Evolutionary conservation across 352 stramenopile species (phyloP), one percentile per base, ranked within the genome.

Genomic region (Thraustotheca clavata): DNA sequence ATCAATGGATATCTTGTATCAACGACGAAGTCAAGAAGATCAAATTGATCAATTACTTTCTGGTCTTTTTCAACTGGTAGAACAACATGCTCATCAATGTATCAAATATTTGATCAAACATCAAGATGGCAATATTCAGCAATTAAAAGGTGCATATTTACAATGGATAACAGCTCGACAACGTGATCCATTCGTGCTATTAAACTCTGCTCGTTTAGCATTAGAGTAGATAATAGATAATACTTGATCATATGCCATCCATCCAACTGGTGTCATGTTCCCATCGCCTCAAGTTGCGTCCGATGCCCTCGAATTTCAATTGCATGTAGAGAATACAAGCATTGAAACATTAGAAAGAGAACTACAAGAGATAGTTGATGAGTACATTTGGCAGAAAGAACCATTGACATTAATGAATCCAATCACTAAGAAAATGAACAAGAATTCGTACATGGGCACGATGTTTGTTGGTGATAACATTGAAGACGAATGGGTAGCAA

Each of bases 401-500:
- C 59, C 59, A 27, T 39, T 63, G 18, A 20, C n/a, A 22, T 49
- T 67, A 0, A 26, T 14, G 6, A 59, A 27, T 9, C 16, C 14
- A 31, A 50, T 33, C n/a, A 39, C 49, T 38, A 36, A 33, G 12
- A 22, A 41, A 32, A 27, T 24, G 22, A 22, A n/a, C 11, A 38
- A 16, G 31, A 59, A 12, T 8, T 24, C 26, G 9, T 34, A 59
- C 3, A 9, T 12, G 18, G 76, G 75, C 12, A 33, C 71, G 14
- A 77, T 76, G 6, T 49, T 40, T 32, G 75, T 87, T 9, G 76
- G 77, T 4, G 75, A 87, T 67, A 80, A 79, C 31, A 76, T 89
- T 59, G 71, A 81, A 69, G 82, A 91, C 62, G 82, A 89, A 48
- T 91, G 82, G 80, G 71, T 89, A 2, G 49, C 84, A 3, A 73